These are phyloP conservation scores for Ustilago nuda DNA, from an alignment of 1,284 basidiomycete genomes.

Conservation along the genomic window DNA sequence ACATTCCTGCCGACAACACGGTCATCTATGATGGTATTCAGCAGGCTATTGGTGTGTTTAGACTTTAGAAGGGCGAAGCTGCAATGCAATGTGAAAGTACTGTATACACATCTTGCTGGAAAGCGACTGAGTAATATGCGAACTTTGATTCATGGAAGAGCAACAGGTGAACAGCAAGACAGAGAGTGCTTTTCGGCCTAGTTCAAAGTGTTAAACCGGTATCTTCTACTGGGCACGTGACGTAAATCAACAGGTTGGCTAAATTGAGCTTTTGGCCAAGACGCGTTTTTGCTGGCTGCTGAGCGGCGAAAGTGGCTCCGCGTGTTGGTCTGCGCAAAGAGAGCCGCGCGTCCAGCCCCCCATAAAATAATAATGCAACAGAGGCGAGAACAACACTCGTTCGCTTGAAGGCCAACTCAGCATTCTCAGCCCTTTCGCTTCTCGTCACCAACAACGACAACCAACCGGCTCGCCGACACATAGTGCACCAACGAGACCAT, in stretches of 20 bases:
- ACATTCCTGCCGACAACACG: slow-evolving; percentile 88
- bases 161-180: no score
- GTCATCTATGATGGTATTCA: slow-evolving; percentile 88
- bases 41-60: slow-evolving; percentile 60
- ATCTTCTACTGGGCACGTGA: not conserved
- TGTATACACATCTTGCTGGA: not conserved
- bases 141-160: no score
- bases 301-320: not conserved
- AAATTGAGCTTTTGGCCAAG: slow-evolving; percentile 2
- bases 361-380: no score
- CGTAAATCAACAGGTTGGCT: not conserved
- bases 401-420: slow-evolving; percentile 7
- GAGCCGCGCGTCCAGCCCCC: slow-evolving; percentile 3
- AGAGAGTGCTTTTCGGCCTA: not conserved
- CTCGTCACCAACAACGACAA: not conserved
- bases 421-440: not conserved
- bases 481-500: not conserved
- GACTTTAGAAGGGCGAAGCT: slow-evolving; percentile 34
- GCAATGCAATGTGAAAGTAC: not conserved
- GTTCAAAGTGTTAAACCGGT: not conserved
- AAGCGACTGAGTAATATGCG: not conserved
- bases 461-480: not conserved
- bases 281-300: not conserved
- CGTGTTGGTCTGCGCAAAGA: slow-evolving; percentile 2
- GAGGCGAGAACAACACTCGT: slow-evolving; percentile 5